Evolutionary conservation across 148 eudicot genomes (phyloP).

Genomic region (Fallopia convolvulus): DNA sequence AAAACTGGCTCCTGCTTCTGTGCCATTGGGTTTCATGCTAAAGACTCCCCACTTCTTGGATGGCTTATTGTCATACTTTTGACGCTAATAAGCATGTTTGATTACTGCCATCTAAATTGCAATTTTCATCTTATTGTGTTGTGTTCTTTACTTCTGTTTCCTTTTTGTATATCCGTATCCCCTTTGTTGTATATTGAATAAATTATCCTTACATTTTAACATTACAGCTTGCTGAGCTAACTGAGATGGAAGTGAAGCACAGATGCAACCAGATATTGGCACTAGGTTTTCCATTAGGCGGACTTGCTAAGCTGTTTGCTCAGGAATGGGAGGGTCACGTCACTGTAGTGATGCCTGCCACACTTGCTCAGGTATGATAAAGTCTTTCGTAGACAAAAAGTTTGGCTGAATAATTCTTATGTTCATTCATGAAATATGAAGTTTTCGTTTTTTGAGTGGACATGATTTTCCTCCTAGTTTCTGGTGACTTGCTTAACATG

Average conservation of each 20-base stretch:
- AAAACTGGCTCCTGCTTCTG: not conserved
- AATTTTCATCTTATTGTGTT: not conserved
- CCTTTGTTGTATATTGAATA: not conserved
- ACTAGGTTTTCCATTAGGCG: conserved; percentile 90
- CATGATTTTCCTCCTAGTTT: not conserved
- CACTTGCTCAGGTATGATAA: conserved; percentile 74
- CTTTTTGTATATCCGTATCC: not conserved
- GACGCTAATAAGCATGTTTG: not conserved
- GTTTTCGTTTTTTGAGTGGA: not conserved
- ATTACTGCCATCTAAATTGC: not conserved
- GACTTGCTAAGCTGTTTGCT: conserved; percentile 85
- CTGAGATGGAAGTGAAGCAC: conserved; percentile 98
- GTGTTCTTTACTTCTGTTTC: not conserved
- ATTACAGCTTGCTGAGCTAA: conserved; percentile 79
- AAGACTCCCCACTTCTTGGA: not conserved
- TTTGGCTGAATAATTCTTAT: not conserved
- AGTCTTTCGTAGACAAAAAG: not conserved
- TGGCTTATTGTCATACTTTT: not conserved
- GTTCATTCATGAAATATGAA: not conserved
- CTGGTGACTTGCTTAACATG: not conserved
- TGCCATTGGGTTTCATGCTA: not conserved
- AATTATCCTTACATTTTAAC: not conserved
- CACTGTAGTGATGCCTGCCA: conserved; percentile 98
- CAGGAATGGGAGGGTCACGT: conserved; percentile 99
- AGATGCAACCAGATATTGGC: conserved; percentile 88